Conservation (phyloP, 805 yeast species). For the Saturnispora dispora region DNA sequence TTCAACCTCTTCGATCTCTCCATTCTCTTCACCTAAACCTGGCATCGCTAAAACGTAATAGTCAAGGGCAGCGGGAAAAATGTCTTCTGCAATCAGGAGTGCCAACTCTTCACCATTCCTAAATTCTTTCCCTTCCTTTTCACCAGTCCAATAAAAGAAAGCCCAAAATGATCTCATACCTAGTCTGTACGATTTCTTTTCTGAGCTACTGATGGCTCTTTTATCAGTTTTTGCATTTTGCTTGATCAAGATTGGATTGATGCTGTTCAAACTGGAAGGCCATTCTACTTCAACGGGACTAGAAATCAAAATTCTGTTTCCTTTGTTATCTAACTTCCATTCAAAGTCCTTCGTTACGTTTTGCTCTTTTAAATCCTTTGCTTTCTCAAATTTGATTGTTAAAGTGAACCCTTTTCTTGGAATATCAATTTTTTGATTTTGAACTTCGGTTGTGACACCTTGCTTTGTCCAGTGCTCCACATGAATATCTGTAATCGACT, state of each 20-base stretch:
- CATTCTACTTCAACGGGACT: conserved; percentile 49
- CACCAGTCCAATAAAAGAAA: conserved; percentile 82
- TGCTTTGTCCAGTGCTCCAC: conserved; percentile 42
- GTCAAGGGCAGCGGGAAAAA: conserved; percentile 78
- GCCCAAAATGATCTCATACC: conserved; percentile 83
- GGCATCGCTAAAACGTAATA: conserved; percentile 72
- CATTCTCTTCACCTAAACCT: conserved; percentile 45
- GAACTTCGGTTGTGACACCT: conserved; percentile 2
- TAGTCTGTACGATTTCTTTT: conserved; percentile 51
- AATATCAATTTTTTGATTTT: conserved; percentile 1
- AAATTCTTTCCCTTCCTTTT: conserved; percentile 66
- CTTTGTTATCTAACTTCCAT: conserved; percentile 36
- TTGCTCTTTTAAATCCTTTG: conserved; percentile 43
- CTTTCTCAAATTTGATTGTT: conserved; percentile 44
- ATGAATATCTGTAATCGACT: conserved; percentile 51
- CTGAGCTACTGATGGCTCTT: conserved; percentile 36
- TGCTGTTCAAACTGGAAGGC: conserved; percentile 54
- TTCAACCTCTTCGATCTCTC: conserved; percentile 41
- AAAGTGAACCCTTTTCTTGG: conserved; percentile 41
- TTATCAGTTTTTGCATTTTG: conserved; percentile 22
- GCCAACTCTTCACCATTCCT: conserved; percentile 76
- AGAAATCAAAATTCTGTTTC: conserved; percentile 48
- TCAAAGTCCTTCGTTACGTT: conserved; percentile 51
- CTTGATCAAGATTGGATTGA: conserved; percentile 46
- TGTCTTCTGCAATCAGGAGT: conserved; percentile 60